A percentile compares a stretch with the other conserved stretches of the same genome.
Conservation (phyloP, 2,329 filamentous ascomycete species). For the Decorospora gaudefroyi region DNA sequence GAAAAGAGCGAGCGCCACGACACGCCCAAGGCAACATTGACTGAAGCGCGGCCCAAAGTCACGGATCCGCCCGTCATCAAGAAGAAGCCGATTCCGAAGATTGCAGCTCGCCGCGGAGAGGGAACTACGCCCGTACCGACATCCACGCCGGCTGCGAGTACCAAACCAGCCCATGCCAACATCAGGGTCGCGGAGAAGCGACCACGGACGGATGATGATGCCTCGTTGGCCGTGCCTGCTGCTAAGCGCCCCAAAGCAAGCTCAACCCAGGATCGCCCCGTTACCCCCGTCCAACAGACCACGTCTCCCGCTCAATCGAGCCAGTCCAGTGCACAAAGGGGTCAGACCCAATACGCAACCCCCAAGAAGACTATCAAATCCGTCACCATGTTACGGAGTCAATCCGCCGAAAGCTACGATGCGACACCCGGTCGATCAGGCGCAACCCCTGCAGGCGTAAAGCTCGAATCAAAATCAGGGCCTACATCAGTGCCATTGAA, state of each 20-base stretch:
- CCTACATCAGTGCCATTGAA: conserved; percentile 41
- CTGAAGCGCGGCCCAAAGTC: conserved; percentile 27
- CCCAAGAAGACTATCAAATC: conserved; percentile 45
- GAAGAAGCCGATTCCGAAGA: conserved; percentile 35
- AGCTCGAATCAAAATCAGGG: conserved; percentile 30
- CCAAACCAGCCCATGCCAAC: conserved; percentile 16
- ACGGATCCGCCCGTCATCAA: conserved; percentile 28
- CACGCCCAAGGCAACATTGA: conserved; percentile 21
- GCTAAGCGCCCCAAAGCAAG: conserved; percentile 42
- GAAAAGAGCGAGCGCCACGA: conserved; percentile 39
- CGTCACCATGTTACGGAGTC: conserved; percentile 44
- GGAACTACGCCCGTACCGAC: conserved; percentile 18
- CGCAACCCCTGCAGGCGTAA: conserved; percentile 32
- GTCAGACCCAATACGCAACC: conserved; percentile 34
- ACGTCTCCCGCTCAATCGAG: conserved; percentile 38
- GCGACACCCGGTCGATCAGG: conserved; percentile 44
- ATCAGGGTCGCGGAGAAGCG: conserved; percentile 43
- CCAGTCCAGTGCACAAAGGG: conserved; percentile 41
- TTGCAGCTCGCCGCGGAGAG: conserved; percentile 33
- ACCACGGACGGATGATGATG: conserved; percentile 40
- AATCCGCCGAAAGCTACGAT: conserved; percentile 43
- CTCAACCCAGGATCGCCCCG: conserved; percentile 38
- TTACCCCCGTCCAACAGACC: conserved; percentile 38
- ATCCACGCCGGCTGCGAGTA: conserved; percentile 7
- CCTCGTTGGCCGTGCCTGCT: conserved; percentile 26